These are phyloP conservation scores for Aegilops sharonensis DNA, from an alignment of 176 grass and related monocot species.

Conservation along the genomic window DNA sequence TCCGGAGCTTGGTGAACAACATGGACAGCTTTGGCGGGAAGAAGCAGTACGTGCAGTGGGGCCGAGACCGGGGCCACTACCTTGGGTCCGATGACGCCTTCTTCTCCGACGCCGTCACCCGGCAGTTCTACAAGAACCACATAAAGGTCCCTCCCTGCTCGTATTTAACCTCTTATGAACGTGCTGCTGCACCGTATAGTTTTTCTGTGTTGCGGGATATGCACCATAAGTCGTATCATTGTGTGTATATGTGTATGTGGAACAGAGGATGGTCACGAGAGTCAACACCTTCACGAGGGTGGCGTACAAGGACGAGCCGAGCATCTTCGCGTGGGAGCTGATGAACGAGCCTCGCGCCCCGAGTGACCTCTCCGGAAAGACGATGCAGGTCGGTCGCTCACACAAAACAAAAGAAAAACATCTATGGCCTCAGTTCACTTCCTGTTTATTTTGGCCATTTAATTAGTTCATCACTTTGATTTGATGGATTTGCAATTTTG, in stretches of 20 bases:
- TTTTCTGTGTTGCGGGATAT: background rate
- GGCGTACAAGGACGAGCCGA: conserved; percentile 72
- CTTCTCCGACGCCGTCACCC: conserved; percentile 36
- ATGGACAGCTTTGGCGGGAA: conserved; percentile 62
- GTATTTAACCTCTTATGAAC: background rate
- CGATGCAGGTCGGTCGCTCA: conserved; percentile 37
- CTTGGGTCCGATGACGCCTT: conserved; percentile 56
- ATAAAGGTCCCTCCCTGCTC: conserved; percentile 32
- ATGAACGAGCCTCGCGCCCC: conserved; percentile 75
- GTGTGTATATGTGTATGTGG: too few relatives aligned
- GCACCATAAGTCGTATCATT: too few relatives aligned
- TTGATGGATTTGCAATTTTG: conserved; percentile 12
- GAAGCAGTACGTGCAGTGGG: conserved; percentile 82
- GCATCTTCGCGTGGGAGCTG: conserved; percentile 87
- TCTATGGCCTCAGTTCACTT: background rate
- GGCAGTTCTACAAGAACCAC: conserved; percentile 68
- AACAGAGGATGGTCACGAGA: conserved; percentile 43
- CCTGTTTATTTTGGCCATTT: background rate
- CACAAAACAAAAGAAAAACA: background rate
- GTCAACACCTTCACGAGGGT: conserved; percentile 63
- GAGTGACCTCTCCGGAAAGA: conserved; percentile 62
- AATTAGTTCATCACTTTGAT: background rate
- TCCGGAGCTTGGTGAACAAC: conserved; percentile 78
- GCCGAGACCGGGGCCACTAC: conserved; percentile 38
- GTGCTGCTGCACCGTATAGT: background rate